A percentile compares a stretch with the other conserved stretches of the same genome.
Evolutionary conservation across 106 monocot genomes (phyloP).

Genomic region (Narthecium ossifragum): DNA sequence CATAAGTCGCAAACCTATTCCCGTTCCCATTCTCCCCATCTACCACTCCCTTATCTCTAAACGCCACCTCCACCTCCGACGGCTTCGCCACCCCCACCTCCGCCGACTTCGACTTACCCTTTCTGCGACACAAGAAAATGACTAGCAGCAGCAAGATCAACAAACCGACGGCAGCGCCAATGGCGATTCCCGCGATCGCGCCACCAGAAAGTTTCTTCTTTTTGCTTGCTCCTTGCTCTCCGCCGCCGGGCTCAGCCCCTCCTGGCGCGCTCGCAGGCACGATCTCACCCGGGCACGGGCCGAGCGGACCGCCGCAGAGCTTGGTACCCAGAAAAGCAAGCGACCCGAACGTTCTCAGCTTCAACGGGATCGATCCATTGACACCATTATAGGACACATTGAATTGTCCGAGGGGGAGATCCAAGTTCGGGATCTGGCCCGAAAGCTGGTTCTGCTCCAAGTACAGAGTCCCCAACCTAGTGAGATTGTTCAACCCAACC

Average conservation of each 20-base stretch:
- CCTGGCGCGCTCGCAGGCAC: conserved; percentile 15
- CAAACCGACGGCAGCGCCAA: conserved; percentile 32
- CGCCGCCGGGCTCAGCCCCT: not conserved
- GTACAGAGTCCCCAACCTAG: conserved; percentile 26
- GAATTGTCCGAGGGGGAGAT: conserved; percentile 36
- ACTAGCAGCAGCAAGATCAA: conserved; percentile 27
- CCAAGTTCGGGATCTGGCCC: conserved; percentile 42
- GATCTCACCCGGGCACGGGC: conserved; percentile 31
- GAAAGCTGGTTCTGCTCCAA: conserved; percentile 29
- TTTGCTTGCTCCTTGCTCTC: not conserved
- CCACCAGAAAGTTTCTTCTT: conserved; percentile 52
- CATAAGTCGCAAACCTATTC: not conserved
- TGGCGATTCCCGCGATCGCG: conserved; percentile 77
- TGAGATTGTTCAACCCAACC: conserved; percentile 22
- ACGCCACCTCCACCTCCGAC: conserved; percentile 21
- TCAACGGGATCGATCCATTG: conserved; percentile 46
- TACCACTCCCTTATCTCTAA: conserved; percentile 15
- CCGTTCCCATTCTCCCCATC: conserved; percentile 7
- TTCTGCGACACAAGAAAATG: conserved; percentile 38
- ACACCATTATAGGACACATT: conserved; percentile 54
- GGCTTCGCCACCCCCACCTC: conserved; percentile 8
- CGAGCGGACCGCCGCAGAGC: conserved; percentile 46
- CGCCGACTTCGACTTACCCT: not conserved
- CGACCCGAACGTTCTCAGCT: conserved; percentile 24
- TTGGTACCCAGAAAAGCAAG: conserved; percentile 34